These are phyloP conservation scores for Pyrenula massariospora DNA, from an alignment of 495 filamentous ascomycete genomes.

Conservation along the genomic window DNA sequence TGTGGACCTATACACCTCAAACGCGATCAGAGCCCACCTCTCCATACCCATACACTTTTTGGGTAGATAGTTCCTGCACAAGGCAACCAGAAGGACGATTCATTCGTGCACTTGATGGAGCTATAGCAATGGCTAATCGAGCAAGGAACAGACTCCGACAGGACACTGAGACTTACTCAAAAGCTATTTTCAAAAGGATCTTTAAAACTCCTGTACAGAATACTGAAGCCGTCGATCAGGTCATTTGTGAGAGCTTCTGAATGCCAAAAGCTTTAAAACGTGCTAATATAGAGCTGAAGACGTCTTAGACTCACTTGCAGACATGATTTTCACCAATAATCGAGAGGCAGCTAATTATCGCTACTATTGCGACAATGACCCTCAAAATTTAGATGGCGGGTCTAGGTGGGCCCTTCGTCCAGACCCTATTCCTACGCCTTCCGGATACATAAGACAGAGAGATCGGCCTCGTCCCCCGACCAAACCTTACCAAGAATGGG, in stretches of 20 bases:
- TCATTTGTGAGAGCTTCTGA: neutral
- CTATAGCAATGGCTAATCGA: neutral
- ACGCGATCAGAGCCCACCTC: no score
- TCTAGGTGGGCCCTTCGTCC: neutral
- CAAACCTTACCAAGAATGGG: neutral
- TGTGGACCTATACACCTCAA: no score
- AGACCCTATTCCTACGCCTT: neutral
- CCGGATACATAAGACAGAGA: neutral
- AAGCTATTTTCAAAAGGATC: neutral
- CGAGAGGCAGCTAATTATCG: neutral
- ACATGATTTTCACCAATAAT: neutral
- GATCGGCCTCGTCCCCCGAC: neutral
- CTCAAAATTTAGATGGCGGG: neutral
- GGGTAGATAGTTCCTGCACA: no score
- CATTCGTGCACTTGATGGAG: neutral
- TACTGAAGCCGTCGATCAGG: neutral
- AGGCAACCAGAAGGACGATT: no score
- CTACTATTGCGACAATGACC: neutral
- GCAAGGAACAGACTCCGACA: neutral
- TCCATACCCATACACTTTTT: no score
- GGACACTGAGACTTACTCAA: neutral
- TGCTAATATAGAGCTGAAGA: neutral
- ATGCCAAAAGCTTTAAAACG: neutral
- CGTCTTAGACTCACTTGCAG: neutral
- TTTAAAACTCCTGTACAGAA: neutral